These are phyloP conservation scores for Trametes gibbosa DNA, from an alignment of 768 basidiomycete species.

Conservation along the genomic window DNA sequence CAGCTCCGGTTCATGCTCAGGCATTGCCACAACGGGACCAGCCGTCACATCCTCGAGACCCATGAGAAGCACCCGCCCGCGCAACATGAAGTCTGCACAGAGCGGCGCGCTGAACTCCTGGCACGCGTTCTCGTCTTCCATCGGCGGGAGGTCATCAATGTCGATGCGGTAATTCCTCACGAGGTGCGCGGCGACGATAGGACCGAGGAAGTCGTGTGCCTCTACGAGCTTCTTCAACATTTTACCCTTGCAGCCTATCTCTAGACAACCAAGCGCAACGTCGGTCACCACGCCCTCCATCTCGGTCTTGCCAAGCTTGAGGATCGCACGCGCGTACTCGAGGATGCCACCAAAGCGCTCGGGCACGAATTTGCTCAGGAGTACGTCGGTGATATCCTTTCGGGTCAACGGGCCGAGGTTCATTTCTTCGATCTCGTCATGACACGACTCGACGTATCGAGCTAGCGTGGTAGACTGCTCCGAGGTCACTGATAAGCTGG, in stretches of 20 bases:
- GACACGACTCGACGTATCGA: slow-evolving; percentile 21
- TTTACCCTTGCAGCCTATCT: slow-evolving; percentile 67
- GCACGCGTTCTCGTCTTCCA: slow-evolving; percentile 48
- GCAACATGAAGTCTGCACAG: slow-evolving; percentile 47
- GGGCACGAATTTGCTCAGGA: slow-evolving; percentile 71
- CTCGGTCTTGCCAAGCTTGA: slow-evolving; percentile 43
- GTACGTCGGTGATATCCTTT: slow-evolving; percentile 58
- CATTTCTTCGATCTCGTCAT: slow-evolving; percentile 52
- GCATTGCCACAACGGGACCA: not conserved
- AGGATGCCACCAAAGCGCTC: slow-evolving; percentile 47
- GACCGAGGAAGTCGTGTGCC: slow-evolving; percentile 40
- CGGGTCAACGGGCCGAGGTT: slow-evolving; percentile 54
- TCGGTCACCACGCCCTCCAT: slow-evolving; percentile 51
- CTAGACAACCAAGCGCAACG: slow-evolving; percentile 58
- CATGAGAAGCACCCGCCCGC: not conserved
- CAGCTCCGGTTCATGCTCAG: not conserved
- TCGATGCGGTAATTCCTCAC: slow-evolving; percentile 49
- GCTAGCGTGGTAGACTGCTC: slow-evolving; percentile 14
- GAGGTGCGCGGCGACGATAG: slow-evolving; percentile 44
- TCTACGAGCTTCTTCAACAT: slow-evolving; percentile 60
- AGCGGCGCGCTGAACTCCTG: slow-evolving; percentile 47
- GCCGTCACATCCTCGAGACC: slow-evolving; percentile 3
- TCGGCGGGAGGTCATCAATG: slow-evolving; percentile 54
- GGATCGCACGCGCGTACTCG: slow-evolving; percentile 45
- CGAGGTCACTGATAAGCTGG: slow-evolving; percentile 24